These are phyloP conservation scores for Triglochin maritima DNA, from an alignment of 106 monocot species.

Conservation along the genomic window DNA sequence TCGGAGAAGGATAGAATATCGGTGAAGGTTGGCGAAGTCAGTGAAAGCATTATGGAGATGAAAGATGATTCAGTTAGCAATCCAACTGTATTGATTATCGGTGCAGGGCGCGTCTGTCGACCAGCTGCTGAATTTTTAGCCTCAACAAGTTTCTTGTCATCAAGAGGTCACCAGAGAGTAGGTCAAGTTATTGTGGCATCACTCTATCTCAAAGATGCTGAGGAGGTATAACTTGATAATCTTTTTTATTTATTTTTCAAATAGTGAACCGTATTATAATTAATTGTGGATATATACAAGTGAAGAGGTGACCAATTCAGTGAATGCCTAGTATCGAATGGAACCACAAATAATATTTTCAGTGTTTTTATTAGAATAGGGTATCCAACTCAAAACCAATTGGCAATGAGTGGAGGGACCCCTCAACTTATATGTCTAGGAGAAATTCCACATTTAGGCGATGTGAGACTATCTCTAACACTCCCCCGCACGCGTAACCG, in stretches of 20 bases:
- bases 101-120: constrained; percentile 85
- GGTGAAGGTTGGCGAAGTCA: constrained; percentile 16
- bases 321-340: no score
- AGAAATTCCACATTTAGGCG: no score
- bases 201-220: constrained; percentile 79
- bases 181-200: constrained; percentile 80
- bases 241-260: no score
- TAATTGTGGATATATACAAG: not conserved
- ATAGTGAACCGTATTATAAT: no score
- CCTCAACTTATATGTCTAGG: no score
- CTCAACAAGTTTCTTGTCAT: constrained; percentile 27
- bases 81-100: constrained; percentile 63
- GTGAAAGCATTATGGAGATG: constrained; percentile 20
- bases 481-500: no score
- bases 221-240: constrained; percentile 45
- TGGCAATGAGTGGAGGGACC: no score
- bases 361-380: no score
- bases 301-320: not conserved
- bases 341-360: no score
- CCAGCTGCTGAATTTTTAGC: constrained; percentile 81
- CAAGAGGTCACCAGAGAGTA: constrained; percentile 9
- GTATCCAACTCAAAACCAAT: no score
- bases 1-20: not conserved
- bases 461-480: no score
- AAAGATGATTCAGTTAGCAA: constrained; percentile 12